Evolutionary conservation across 2,329 filamentous ascomycete genomes (phyloP).

Genomic region (Lecanoromycetidae sp.): DNA sequence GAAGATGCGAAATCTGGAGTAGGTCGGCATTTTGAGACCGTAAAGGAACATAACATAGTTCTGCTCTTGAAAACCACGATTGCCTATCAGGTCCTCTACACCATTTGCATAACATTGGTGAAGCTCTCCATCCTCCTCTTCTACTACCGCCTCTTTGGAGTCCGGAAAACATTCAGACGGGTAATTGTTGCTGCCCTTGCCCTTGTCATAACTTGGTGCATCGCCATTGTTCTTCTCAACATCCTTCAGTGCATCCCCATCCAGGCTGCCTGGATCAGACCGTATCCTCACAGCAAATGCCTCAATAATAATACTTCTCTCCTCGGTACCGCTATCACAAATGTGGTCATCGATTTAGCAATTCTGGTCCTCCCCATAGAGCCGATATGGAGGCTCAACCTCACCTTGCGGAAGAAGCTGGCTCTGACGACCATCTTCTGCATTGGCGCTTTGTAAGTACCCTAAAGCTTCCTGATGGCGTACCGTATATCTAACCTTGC

Average conservation of each 20-base stretch:
- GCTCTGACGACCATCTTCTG: slow-evolving; percentile 27
- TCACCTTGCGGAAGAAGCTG: slow-evolving; percentile 26
- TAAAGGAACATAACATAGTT: neutral
- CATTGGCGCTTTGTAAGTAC: slow-evolving; percentile 28
- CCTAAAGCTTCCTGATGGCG: no score
- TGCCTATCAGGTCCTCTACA: slow-evolving; percentile 2
- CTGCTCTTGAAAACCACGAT: neutral
- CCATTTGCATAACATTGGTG: neutral
- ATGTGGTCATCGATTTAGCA: neutral
- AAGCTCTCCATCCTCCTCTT: slow-evolving; percentile 12
- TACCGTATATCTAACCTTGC: no score
- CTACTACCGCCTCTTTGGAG: slow-evolving; percentile 10
- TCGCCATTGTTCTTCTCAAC: neutral
- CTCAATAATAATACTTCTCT: slow-evolving; percentile 31
- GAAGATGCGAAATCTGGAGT: no score
- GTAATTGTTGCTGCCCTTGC: neutral
- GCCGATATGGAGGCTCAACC: slow-evolving; percentile 21
- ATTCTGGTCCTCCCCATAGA: slow-evolving; percentile 15
- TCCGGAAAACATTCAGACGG: neutral
- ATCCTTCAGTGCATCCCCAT: slow-evolving; percentile 2
- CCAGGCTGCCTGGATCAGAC: neutral
- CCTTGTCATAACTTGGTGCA: slow-evolving; percentile 1
- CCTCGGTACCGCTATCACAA: neutral
- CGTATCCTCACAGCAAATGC: slow-evolving; percentile 28
- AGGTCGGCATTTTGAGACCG: no score